Evolutionary conservation across 306 rosid genomes (phyloP).

Genomic region (Echinosophora koreensis): DNA sequence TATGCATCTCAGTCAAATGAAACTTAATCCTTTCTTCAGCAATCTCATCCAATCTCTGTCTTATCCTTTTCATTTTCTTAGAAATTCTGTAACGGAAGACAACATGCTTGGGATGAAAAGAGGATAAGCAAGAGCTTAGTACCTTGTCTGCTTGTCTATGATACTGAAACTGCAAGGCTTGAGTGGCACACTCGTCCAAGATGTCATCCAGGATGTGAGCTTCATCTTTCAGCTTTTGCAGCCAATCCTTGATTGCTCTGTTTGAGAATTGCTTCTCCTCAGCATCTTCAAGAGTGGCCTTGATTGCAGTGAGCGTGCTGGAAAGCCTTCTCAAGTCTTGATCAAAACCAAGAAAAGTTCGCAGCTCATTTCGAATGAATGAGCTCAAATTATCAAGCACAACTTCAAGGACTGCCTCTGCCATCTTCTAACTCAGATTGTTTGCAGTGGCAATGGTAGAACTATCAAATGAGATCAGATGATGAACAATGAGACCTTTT

Average conservation of each 20-base stretch:
- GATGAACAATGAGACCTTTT: too few relatives aligned
- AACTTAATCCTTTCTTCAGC: slow-evolving; percentile 20
- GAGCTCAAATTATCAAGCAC: slow-evolving; percentile 28
- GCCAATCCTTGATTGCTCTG: slow-evolving; percentile 29
- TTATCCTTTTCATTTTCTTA: slow-evolving; percentile 28
- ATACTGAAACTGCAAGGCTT: background rate
- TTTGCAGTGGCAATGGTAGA: too few relatives aligned
- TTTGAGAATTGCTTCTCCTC: slow-evolving; percentile 42
- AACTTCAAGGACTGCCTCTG: slow-evolving; percentile 9
- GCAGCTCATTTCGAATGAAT: background rate
- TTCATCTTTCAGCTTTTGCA: slow-evolving; percentile 29
- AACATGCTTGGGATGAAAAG: slow-evolving; percentile 27
- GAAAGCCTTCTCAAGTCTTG: slow-evolving; percentile 24
- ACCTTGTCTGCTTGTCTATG: background rate
- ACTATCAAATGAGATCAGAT: too few relatives aligned
- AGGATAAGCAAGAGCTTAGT: slow-evolving; percentile 23
- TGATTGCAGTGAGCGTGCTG: slow-evolving; percentile 23
- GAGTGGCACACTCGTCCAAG: slow-evolving; percentile 40
- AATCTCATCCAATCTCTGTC: slow-evolving; percentile 5
- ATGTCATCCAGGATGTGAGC: slow-evolving; percentile 38
- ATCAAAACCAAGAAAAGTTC: background rate
- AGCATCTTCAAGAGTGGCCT: slow-evolving; percentile 47
- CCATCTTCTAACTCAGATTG: background rate
- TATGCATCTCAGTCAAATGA: background rate
- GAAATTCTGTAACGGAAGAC: background rate